Base-by-base conservation (phyloP, 75 land plant genomes). In the Picea glauca region DNA sequence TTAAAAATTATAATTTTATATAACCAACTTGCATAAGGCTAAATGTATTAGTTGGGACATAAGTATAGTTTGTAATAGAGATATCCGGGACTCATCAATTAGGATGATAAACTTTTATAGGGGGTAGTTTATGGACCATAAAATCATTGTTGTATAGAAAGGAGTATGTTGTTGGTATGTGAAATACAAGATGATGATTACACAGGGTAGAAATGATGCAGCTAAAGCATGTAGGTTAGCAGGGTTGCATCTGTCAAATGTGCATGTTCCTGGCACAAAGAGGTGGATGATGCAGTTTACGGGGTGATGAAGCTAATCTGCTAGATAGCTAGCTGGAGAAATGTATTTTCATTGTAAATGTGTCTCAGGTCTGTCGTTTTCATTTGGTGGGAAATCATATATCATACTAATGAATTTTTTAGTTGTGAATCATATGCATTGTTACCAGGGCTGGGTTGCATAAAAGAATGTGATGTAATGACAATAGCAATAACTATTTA, bases 401-500 rank as follows among this genome's bases (percentile, higher is more conserved):
- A 46, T 46, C 50, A 46, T 5, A 5, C 6, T 5, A 46, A 46
- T 46, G 6, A 46, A 46, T 6, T 5, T 5, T 46, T 46, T 46
- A 46, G 50, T 35, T 38, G 46, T 18, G 14, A 6, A 26, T 67
- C 38, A 17, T 38, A 46, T 18, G 17, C n/a, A 17, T 35, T 67
- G 18, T 67, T 43, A 67, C 1, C 72, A n/a, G n/a, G n/a, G n/a
- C 20, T 46, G 7, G 50, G 50, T 46, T 46, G 50, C 50, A 5
- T 43, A 18, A 21, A 35, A 15, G 73, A 35, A 46, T 40, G 3
- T 17, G 9, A 40, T 68, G 73, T 68, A 4, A 18, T 68, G n/a
- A n/a, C n/a, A n/a, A n/a, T n/a, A 40, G 21, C 11, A 68, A 8
- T 13, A 8, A 68, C 9, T 56, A 78, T 79, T 43, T 57, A 95